A percentile compares a stretch with the other conserved stretches of the same genome.
These are phyloP conservation scores for Trichoderma endophyticum DNA, from an alignment of 2,329 filamentous ascomycete genomes.

Conservation along the genomic window DNA sequence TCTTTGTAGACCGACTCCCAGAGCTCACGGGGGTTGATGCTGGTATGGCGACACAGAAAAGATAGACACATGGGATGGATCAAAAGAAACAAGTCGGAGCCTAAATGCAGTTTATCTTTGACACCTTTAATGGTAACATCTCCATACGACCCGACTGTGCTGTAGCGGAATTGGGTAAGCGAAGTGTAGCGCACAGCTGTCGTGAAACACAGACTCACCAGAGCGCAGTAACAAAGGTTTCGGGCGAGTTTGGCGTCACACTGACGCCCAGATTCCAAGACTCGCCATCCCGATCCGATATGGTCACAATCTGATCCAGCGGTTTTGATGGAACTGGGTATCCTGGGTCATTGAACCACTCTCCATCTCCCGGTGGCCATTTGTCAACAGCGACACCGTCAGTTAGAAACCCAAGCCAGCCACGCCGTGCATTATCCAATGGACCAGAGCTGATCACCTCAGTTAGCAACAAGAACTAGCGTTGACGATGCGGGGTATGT, in stretches of 20 bases:
- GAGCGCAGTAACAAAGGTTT: not conserved
- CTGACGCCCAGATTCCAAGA: not conserved
- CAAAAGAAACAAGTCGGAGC: not conserved
- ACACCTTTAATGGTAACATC: not conserved
- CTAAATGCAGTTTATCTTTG: not conserved
- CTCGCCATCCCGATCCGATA: not conserved
- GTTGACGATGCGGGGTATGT: not conserved
- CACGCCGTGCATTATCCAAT: not conserved
- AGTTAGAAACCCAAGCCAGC: not conserved
- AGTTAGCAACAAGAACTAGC: not conserved
- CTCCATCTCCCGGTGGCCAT: constrained; percentile 1
- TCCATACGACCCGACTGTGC: not conserved
- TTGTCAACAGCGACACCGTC: not conserved
- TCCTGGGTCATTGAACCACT: not conserved
- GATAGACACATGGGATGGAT: not conserved
- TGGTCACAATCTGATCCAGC: not conserved
- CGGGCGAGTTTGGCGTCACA: not conserved
- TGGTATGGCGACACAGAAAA: not conserved
- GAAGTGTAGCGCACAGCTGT: not conserved
- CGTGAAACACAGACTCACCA: not conserved
- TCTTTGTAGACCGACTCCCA: not conserved
- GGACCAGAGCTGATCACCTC: not conserved
- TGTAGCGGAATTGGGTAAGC: not conserved
- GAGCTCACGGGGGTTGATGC: not conserved
- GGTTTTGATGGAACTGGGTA: not conserved